A percentile compares a stretch with the other conserved stretches of the same genome.
Evolutionary conservation across 371 early-diverging fungal genomes (phyloP).

Genomic region (Mortierella sp.): DNA sequence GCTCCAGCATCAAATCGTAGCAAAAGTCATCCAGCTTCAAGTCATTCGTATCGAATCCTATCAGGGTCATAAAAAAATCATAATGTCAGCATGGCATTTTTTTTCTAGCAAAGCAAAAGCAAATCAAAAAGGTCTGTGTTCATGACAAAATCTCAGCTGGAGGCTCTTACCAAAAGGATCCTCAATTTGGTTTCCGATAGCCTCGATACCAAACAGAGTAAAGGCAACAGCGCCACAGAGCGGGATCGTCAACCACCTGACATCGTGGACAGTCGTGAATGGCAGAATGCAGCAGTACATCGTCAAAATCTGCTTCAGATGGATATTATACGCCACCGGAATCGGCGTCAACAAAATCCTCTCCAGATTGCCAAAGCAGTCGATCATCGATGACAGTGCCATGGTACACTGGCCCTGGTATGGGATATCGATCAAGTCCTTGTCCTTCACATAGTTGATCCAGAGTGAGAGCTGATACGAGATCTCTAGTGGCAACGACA

Average conservation of each 20-base stretch:
- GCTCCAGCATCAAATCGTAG: constrained; percentile 47
- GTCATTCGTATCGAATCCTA: constrained; percentile 57
- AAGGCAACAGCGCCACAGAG: constrained; percentile 72
- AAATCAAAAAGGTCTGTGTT: too few relatives aligned
- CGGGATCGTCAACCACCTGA: constrained; percentile 71
- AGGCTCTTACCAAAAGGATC: constrained; percentile 81
- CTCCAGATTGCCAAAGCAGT: constrained; percentile 77
- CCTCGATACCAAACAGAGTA: constrained; percentile 80
- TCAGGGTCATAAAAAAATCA: neutral
- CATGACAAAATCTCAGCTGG: too few relatives aligned
- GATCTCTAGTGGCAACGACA: constrained; percentile 72
- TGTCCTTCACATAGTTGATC: constrained; percentile 60
- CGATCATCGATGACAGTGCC: constrained; percentile 66
- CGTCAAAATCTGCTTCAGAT: constrained; percentile 78
- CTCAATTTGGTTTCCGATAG: constrained; percentile 68
- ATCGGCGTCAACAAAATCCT: constrained; percentile 84
- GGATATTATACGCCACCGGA: constrained; percentile 82
- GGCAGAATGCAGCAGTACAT: constrained; percentile 77
- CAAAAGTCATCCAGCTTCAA: constrained; percentile 57
- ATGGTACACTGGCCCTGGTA: constrained; percentile 63
- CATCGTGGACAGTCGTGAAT: constrained; percentile 69
- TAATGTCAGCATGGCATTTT: too few relatives aligned
- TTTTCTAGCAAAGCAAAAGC: too few relatives aligned
- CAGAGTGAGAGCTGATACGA: constrained; percentile 66
- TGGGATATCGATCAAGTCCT: constrained; percentile 61